Evolutionary conservation across 352 stramenopile genomes (phyloP).

Genomic region (Paralagenidium karlingii): DNA sequence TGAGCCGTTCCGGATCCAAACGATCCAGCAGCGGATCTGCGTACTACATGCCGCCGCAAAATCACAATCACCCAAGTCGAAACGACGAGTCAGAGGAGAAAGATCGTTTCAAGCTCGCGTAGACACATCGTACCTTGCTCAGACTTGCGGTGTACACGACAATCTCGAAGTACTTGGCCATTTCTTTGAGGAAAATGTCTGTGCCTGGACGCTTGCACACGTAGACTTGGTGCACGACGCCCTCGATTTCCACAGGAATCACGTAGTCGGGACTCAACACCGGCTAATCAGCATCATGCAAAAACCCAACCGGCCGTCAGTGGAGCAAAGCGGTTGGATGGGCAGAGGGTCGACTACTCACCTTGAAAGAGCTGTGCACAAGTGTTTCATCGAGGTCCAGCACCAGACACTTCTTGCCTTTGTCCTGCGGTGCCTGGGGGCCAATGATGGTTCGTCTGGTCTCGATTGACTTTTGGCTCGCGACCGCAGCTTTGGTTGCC

Average conservation of each 20-base stretch:
- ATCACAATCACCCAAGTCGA: no score
- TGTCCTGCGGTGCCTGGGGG: conserved; percentile 23
- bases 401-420: conserved; percentile 83
- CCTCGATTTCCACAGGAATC: conserved; percentile 95
- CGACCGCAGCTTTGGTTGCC: conserved; percentile 3
- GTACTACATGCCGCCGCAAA: no score
- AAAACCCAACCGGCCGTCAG: neutral
- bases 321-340: neutral
- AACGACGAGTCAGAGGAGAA: no score
- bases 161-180: conserved; percentile 96
- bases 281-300: conserved; percentile 19
- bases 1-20: conserved; percentile 86
- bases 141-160: conserved; percentile 97
- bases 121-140: no score
- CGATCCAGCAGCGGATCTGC: conserved; percentile 94
- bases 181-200: conserved; percentile 93
- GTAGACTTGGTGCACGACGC: conserved; percentile 78
- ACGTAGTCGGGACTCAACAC: conserved; percentile 93
- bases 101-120: no score
- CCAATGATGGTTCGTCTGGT: conserved; percentile 46
- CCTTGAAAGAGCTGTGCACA: conserved; percentile 96
- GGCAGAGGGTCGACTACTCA: no score
- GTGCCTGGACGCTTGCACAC: conserved; percentile 88
- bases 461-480: conserved; percentile 22
- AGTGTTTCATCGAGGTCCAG: conserved; percentile 97